Percentiles rank a stretch among this genome's conserved stretches.
Conservation (phyloP, 495 filamentous ascomycete species). For the Neurospora tetraspora region DNA sequence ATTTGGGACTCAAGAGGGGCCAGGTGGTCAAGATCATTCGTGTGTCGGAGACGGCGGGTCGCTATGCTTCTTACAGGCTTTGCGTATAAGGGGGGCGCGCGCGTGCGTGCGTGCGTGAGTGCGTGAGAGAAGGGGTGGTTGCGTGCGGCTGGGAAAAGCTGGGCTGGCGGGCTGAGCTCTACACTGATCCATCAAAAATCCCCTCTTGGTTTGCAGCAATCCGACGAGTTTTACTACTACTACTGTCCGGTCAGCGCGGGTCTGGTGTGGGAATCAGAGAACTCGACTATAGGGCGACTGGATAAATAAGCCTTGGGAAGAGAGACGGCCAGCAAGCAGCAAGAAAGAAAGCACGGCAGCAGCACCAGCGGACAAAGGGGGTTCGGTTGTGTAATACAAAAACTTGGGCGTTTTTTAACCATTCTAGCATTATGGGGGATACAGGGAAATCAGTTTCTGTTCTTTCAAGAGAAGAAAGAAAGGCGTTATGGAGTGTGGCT, state of each 20-base stretch:
- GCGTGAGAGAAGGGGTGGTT: background rate
- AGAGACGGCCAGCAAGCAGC: background rate
- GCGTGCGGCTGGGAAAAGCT: background rate
- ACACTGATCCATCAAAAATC: background rate
- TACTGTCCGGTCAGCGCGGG: background rate
- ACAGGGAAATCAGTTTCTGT: background rate
- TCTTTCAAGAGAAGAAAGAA: background rate
- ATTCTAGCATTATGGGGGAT: background rate
- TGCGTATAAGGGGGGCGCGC: constrained; percentile 31
- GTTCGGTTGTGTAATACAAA: background rate
- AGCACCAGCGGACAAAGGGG: background rate
- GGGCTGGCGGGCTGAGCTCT: background rate
- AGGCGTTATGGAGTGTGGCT: background rate
- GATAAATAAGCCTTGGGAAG: background rate
- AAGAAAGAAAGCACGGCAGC: background rate
- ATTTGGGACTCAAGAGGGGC: constrained; percentile 80
- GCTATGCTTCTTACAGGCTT: constrained; percentile 64
- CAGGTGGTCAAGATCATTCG: constrained; percentile 98
- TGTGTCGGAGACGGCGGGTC: constrained; percentile 64
- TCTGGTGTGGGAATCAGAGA: background rate
- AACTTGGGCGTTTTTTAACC: background rate
- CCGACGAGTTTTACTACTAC: too few relatives aligned
- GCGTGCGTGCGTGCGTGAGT: background rate
- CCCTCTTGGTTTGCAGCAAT: background rate
- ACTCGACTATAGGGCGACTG: background rate